A percentile compares a stretch with the other conserved stretches of the same genome.
These are phyloP conservation scores for Suillus fuscotomentosus DNA, from an alignment of 768 basidiomycete genomes.

Conservation along the genomic window DNA sequence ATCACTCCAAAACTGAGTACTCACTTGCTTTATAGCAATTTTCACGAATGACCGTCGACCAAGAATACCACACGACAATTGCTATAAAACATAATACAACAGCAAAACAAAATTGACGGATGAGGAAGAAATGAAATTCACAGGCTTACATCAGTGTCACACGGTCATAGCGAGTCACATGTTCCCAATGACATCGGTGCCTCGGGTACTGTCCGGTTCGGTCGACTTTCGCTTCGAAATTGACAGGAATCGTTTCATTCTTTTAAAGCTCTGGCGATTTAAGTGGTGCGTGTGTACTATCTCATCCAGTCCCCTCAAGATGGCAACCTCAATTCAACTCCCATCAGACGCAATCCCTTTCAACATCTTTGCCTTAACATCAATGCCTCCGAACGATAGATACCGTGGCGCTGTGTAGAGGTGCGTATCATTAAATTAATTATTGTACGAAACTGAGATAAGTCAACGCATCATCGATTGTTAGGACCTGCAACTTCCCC, in stretches of 20 bases:
- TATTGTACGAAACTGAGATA: background rate
- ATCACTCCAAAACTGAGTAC: background rate
- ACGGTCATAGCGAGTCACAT: background rate
- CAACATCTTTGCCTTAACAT: slow-evolving; percentile 1
- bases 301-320: background rate
- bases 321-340: slow-evolving; percentile 11
- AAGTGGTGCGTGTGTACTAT: background rate
- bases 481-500: slow-evolving; percentile 79
- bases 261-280: background rate
- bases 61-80: background rate
- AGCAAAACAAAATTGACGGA: background rate
- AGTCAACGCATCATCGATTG: slow-evolving; percentile 5
- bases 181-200: background rate
- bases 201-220: background rate
- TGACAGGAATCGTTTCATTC: background rate
- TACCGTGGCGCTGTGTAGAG: slow-evolving; percentile 90
- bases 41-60: background rate
- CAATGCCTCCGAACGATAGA: slow-evolving; percentile 40
- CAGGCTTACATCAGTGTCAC: background rate
- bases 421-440: slow-evolving; percentile 33
- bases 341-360: background rate
- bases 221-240: background rate
- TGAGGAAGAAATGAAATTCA: background rate
- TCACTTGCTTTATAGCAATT: background rate
- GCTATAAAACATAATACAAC: background rate